A percentile compares a stretch with the other conserved stretches of the same genome.
These are phyloP conservation scores for Flaveria robusta DNA, from an alignment of 129 eudicot species.

Conservation along the genomic window DNA sequence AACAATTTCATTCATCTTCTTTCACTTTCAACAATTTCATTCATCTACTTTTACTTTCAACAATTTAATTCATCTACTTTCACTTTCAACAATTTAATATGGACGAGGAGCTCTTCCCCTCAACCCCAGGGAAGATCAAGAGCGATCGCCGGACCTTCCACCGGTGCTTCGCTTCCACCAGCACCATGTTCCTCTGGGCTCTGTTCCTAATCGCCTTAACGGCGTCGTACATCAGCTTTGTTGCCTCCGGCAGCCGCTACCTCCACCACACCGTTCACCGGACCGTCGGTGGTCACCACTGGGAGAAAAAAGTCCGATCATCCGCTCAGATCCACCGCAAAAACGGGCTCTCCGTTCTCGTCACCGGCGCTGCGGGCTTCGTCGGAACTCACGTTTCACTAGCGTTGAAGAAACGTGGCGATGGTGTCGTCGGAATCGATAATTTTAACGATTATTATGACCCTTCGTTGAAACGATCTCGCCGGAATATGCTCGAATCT, in stretches of 20 bases:
- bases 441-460: conserved; percentile 46
- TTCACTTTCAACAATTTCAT: not conserved
- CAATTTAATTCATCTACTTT: not conserved
- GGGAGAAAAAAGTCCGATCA: conserved; percentile 39
- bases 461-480: conserved; percentile 40
- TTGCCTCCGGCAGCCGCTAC: conserved; percentile 34
- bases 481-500: conserved; percentile 18
- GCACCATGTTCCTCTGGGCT: conserved; percentile 45
- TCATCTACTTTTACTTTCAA: too few species aligned
- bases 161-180: conserved; percentile 47
- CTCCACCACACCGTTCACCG: conserved; percentile 11
- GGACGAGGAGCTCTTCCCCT: conserved; percentile 32
- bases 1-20: not conserved
- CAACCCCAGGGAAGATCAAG: conserved; percentile 49
- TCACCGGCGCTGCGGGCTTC: conserved; percentile 54
- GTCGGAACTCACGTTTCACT: conserved; percentile 49
- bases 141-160: conserved; percentile 37
- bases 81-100: not conserved
- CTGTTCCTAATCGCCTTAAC: conserved; percentile 44
- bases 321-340: conserved; percentile 45
- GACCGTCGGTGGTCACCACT: conserved; percentile 24
- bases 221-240: conserved; percentile 40
- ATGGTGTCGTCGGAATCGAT: conserved; percentile 50
- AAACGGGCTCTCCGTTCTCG: conserved; percentile 43
- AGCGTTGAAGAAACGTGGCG: conserved; percentile 45